Conservation (phyloP, 2,329 filamentous ascomycete species). For the Neonectria coccinea region DNA sequence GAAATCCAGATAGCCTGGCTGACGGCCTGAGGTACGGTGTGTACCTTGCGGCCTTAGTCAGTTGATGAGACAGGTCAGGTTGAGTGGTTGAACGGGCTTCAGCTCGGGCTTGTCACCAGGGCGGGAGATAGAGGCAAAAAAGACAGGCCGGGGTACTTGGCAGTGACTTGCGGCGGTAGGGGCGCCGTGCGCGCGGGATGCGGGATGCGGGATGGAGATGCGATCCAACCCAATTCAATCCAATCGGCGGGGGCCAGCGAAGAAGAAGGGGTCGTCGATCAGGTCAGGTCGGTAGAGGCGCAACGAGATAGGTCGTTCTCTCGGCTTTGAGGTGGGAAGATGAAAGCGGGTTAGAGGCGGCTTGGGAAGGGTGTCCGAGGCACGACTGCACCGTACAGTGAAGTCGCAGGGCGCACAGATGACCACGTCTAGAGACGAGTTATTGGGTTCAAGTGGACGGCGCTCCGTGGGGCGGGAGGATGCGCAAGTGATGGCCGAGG, state of each 20-base stretch:
- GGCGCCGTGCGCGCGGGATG: conserved; percentile 25
- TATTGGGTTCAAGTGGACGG: conserved; percentile 16
- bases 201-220: conserved; percentile 24
- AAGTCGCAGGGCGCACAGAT: conserved; percentile 20
- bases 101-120: conserved; percentile 22
- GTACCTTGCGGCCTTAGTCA: conserved; percentile 27
- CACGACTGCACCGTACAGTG: background rate
- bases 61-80: conserved; percentile 26
- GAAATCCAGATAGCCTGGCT: conserved; percentile 29
- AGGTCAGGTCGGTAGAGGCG: conserved; percentile 1
- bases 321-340: background rate
- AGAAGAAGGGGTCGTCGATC: conserved; percentile 5
- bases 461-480: conserved; percentile 28
- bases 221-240: conserved; percentile 5
- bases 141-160: conserved; percentile 40
- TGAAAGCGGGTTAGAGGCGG: conserved; percentile 21
- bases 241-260: conserved; percentile 7
- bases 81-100: conserved; percentile 18
- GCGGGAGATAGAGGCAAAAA: conserved; percentile 30
- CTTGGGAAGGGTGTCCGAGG: conserved; percentile 3
- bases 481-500: conserved; percentile 21
- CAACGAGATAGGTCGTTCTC: conserved; percentile 9
- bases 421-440: conserved; percentile 27
- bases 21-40: conserved; percentile 20
- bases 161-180: conserved; percentile 33